Conservation (phyloP, 2,329 filamentous ascomycete genomes). For the Proliferodiscus dingleyae region DNA sequence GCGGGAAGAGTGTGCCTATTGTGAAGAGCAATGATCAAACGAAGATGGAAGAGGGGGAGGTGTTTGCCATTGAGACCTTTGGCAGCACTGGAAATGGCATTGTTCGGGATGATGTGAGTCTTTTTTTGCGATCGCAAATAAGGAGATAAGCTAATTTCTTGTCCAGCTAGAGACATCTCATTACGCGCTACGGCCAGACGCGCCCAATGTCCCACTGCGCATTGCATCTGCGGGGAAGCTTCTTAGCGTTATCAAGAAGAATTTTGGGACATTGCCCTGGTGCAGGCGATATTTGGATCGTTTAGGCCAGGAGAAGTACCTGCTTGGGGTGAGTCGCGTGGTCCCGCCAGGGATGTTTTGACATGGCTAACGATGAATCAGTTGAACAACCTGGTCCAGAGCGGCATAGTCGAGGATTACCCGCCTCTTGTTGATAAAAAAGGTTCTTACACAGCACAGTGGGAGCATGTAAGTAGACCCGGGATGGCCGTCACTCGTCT, state of each 20-base stretch:
- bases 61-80: constrained; percentile 94
- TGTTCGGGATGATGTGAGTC: constrained; percentile 73
- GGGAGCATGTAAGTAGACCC: constrained; percentile 80
- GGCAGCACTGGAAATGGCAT: constrained; percentile 88
- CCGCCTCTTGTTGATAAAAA: constrained; percentile 87
- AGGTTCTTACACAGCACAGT: constrained; percentile 92
- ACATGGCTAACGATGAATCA: constrained; percentile 37
- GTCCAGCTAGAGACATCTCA: constrained; percentile 72
- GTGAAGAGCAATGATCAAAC: constrained; percentile 83
- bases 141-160: constrained; percentile 14
- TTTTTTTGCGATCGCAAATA: too few species aligned
- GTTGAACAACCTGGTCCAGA: constrained; percentile 80
- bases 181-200: constrained; percentile 72
- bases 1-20: constrained; percentile 88
- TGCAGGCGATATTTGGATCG: constrained; percentile 88
- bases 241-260: constrained; percentile 88
- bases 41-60: constrained; percentile 97
- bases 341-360: background rate
- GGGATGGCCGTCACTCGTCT: too few species aligned
- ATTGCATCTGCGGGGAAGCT: constrained; percentile 80
- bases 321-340: constrained; percentile 64
- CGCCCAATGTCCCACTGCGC: constrained; percentile 69
- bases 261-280: constrained; percentile 89
- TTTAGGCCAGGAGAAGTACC: constrained; percentile 90
- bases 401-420: constrained; percentile 84